These are phyloP conservation scores for Senecio squalidus DNA, from an alignment of 140 eudicot genomes.

Conservation along the genomic window DNA sequence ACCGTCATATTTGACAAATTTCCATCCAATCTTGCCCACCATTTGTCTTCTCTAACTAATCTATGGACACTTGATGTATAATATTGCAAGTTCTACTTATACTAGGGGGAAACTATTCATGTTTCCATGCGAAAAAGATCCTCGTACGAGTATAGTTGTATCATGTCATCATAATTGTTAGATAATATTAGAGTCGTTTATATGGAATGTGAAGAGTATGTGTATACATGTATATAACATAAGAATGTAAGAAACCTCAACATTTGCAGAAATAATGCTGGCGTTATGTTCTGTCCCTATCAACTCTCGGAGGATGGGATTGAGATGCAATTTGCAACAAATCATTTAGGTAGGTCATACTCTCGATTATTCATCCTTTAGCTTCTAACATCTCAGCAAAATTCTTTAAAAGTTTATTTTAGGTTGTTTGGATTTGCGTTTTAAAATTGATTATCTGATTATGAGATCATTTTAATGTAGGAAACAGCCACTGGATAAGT, in stretches of 20 bases:
- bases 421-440: background rate
- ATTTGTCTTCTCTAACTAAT: too few species aligned
- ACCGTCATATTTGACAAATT: too few species aligned
- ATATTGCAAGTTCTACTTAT: too few species aligned
- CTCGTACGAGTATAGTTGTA: too few species aligned
- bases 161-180: too few species aligned
- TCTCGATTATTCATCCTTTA: constrained; percentile 4
- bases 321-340: constrained; percentile 87
- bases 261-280: constrained; percentile 83
- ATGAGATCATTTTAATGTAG: background rate
- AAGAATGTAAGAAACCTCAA: background rate
- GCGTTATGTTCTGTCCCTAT: constrained; percentile 85
- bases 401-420: background rate
- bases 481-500: too few species aligned
- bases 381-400: background rate
- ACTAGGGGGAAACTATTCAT: too few species aligned
- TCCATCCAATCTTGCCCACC: too few species aligned
- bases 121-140: too few species aligned
- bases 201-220: background rate
- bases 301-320: constrained; percentile 78
- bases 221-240: background rate
- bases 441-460: background rate
- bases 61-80: too few species aligned
- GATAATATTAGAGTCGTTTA: too few species aligned
- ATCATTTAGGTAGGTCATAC: constrained; percentile 59